Base-by-base conservation (phyloP, 2,329 filamentous ascomycete species). In the Trichoderma polysporum region DNA sequence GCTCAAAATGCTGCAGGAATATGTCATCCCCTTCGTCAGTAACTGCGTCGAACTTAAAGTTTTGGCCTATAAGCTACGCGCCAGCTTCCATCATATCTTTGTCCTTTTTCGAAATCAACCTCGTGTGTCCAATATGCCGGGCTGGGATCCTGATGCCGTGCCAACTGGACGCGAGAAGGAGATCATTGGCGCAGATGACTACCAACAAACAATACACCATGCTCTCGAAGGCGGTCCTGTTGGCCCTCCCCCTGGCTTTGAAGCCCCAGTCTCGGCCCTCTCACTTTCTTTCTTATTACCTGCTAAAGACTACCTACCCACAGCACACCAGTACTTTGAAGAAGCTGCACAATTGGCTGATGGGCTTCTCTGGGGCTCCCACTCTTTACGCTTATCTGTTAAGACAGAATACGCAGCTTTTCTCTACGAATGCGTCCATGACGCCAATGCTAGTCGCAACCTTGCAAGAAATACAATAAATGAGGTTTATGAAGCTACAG, bases 51-150 rank as follows among this genome's bases (percentile, higher is more conserved):
- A 97, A 77, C 88, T 97, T 66, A 94, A 93, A 74, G 94, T 98
- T 52, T 85, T 99, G 70, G 90, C 92, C 22, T 92, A 93, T 76
- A 99, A 98, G 79, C 85, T 99, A 15, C 90, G 93, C 68, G 95
- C 95, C 17, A 97, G 93, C 22, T 97, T 98, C 76, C 95, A 96
- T 73, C 94, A 99, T 80, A 93, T 99, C 71, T 97, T 97, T 77
- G 95, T 97, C 63, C 86, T 98, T 13, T 98, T 97, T 76, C 93
- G 97, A 81, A 97, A 97, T 79, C 88, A 92, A 62, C 94, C 94
- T 0, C 85, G 90, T 0, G 86, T 97, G 66, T 90, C 89, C 52
- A 82, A 84, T 39, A 84, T 87, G 74, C 84, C 84, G 22, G 80
- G 86, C 68, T 81, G 82, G 69, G 83, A 82, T 0, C 81, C 84